Evolutionary conservation across 2,329 filamentous ascomycete genomes (phyloP), one percentile per base, ranked within the genome.

Genomic region (Cladosporium sphaerospermum): DNA sequence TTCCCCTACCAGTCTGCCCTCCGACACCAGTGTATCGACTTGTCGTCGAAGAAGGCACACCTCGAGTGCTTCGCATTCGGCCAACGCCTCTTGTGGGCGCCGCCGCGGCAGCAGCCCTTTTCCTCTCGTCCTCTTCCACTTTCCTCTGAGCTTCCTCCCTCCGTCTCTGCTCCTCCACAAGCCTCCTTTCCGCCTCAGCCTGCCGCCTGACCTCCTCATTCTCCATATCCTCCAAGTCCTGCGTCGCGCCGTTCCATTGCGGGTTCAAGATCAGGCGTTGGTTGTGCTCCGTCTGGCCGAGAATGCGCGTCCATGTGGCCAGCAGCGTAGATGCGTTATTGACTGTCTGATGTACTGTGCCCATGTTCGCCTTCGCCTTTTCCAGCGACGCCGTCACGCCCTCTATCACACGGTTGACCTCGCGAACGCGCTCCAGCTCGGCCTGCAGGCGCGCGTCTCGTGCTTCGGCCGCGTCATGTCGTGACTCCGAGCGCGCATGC

Each of bases 241-340:
- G 84, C 4, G 83, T 88, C 28, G 91, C 88, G 53, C 93, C 93
- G 66, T 92, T 86, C 90, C 92, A 99, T 54, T 83, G 78, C 2
- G 89, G 88, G 65, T 96, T 87, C 43, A 97, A 78, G 42, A 99
- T 85, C 47, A 99, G 76, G 19, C 93, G 84, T 69, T 97, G 91
- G 67, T 95, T 97, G 72, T 99, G 93, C 71, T 99, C 93, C 4
- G 93, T 96, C 71, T 99, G 93, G 6, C 89, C 93, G 10, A 99
- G 81, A 60, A 99, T 96, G 49, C 90, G 85, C 8, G 90, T 95
- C 92, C 92, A 99, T 13, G 91, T 95, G 63, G 95, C 90, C 32
- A 99, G 83, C 11, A 99, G 80, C 1, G 87, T 88, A 11, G 91
- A 95, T 3, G 93, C 90, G 52, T 91, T 92, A 60, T 81, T 80